Conservation (phyloP, 129 eudicot genomes). For the Centella asiatica region DNA sequence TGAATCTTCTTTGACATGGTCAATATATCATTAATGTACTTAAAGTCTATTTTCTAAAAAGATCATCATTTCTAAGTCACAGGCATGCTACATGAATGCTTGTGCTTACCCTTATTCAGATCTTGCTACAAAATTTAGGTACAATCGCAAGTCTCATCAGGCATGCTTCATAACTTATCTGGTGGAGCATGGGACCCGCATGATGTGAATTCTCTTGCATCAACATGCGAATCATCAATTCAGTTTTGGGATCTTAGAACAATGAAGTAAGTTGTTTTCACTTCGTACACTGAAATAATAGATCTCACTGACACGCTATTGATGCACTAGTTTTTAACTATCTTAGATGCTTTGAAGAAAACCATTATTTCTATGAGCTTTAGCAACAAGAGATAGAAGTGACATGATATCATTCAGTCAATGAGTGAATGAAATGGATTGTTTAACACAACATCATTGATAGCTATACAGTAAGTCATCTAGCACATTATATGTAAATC, state of each 20-base stretch:
- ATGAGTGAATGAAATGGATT: no score
- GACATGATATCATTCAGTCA: no score
- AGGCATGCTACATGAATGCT: constrained; percentile 16
- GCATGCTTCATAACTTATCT: constrained; percentile 76
- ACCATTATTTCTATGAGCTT: not conserved
- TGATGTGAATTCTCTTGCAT: constrained; percentile 65
- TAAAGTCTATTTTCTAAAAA: not conserved
- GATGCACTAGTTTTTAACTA: not conserved
- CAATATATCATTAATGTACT: not conserved
- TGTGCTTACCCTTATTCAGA: constrained; percentile 50
- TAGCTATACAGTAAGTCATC: not conserved
- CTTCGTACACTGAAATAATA: not conserved
- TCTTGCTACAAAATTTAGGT: constrained; percentile 56
- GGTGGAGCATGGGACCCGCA: constrained; percentile 99
- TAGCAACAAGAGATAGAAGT: not conserved
- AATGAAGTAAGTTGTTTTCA: constrained; percentile 64
- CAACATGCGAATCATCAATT: constrained; percentile 79
- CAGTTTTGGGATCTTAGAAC: constrained; percentile 91
- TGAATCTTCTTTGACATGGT: constrained; percentile 2
- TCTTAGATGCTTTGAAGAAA: not conserved
- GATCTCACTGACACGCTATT: not conserved
- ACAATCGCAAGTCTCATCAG: constrained; percentile 88
- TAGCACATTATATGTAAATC: not conserved
- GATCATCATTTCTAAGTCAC: not conserved
- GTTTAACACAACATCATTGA: no score